Base-by-base conservation (phyloP, 306 rosid species). In the Erythrophleum fordii region DNA sequence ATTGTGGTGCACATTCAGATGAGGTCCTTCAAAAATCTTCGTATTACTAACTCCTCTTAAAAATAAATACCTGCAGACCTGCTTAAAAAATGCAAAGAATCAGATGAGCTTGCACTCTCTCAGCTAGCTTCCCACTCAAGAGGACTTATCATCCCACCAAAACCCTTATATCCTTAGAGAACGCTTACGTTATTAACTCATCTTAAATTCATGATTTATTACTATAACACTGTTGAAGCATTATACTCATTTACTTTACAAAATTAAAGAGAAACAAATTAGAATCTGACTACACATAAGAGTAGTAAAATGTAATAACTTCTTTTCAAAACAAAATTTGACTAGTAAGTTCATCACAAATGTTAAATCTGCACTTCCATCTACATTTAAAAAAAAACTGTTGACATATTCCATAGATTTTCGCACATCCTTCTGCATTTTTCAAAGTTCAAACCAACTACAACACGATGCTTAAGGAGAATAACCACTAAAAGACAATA, bases 141-240 rank as follows among this genome's bases (percentile, higher is more conserved):
- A n/a, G n/a, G 37, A 69, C 55, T 42, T 42, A 37, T 44, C 18
- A 69, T 69, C 12, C 2, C n/a, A 23, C 34, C 20, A 23, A 23
- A 23, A 44, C 14, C 49, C 56, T 22, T 22, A 68, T 16, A 28
- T 42, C 20, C 49, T 42, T 37, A 5, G 45, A 11, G 23, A 41
- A 12, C 11, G 46, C 41, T 41, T 67, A 52, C 18, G 5, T 20
- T 45, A 41, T 23, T 9, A 11, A 13, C 34, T 41, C 12, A 67
- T 41, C 72, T 67, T 67, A 20, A 35, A 31, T 66, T 22, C 73
- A n/a, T 68, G 73, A 69, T 41, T 12, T 23, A 55, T 22, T 69
- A 69, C 8, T 42, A 22, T 44, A 69, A 9, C 72, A 17, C 48
- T 37, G 29, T 37, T 39, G 16, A n/a, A 66, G 49, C 18, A 23